These are phyloP conservation scores for Rhododendron ferrugineum DNA, from an alignment of 148 eudicot genomes.

Conservation along the genomic window DNA sequence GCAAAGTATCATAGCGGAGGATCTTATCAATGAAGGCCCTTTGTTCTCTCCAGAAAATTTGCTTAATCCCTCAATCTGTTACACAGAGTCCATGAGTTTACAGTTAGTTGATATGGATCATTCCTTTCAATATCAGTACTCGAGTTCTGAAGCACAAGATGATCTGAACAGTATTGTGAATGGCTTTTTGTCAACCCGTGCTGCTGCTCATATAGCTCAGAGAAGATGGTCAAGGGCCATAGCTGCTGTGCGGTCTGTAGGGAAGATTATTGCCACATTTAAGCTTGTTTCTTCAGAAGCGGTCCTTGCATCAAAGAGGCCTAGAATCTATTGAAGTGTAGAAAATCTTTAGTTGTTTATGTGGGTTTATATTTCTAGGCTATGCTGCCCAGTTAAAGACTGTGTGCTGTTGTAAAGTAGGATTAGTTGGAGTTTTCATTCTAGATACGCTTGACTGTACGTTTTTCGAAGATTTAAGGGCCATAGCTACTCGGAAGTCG, in stretches of 20 bases:
- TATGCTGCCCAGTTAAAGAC: background rate
- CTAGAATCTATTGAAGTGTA: slow-evolving; percentile 1
- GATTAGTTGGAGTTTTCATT: background rate
- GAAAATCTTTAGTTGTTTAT: background rate
- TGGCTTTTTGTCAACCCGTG: background rate
- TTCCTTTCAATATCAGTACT: background rate
- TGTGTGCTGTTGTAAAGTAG: background rate
- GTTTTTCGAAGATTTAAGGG: background rate
- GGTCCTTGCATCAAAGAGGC: background rate
- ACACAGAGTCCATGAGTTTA: background rate
- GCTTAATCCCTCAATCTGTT: background rate
- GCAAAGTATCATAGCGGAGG: slow-evolving; percentile 30
- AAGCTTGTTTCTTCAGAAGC: background rate
- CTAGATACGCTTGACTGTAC: background rate
- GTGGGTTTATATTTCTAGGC: background rate
- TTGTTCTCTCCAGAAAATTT: background rate
- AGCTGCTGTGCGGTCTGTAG: background rate
- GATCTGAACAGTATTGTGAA: background rate
- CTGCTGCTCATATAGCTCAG: background rate
- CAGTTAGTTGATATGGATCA: background rate
- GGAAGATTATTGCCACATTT: background rate
- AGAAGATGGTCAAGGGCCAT: background rate
- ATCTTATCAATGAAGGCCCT: slow-evolving; percentile 13
- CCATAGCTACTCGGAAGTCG: background rate
- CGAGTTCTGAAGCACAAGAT: background rate